A percentile compares a stretch with the other conserved stretches of the same genome.
phyloP scores from a whole-genome alignment of 495 filamentous ascomycete genomes.

The Pyrenula aspistea region DNA sequence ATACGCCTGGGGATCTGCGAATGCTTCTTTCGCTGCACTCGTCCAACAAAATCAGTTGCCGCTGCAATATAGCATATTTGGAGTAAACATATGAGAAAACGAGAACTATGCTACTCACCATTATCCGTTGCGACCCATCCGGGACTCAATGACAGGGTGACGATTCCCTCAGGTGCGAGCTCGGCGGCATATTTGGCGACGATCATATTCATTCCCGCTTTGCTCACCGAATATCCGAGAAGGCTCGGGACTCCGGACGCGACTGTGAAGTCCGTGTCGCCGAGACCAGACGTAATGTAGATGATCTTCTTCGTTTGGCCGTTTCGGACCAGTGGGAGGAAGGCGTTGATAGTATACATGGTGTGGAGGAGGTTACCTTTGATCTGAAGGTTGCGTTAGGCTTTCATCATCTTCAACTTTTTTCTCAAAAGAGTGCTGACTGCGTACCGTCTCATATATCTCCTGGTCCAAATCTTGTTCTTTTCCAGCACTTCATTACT shows the following conservation, averaged over 20 bases:
- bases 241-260: conserved; percentile 12
- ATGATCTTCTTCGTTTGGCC: conserved; percentile 33
- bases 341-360: conserved; percentile 21
- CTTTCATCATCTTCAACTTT: too few relatives aligned
- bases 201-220: conserved; percentile 29
- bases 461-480: too few relatives aligned
- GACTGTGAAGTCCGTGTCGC: conserved; percentile 26
- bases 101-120: too few relatives aligned
- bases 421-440: too few relatives aligned
- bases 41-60: too few relatives aligned
- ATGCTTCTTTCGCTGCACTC: too few relatives aligned
- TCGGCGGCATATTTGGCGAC: conserved; percentile 27
- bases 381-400: too few relatives aligned
- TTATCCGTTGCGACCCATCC: conserved; percentile 20
- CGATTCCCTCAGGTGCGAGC: conserved; percentile 17
- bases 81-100: too few relatives aligned
- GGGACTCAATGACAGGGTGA: conserved; percentile 19
- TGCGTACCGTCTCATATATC: too few relatives aligned
- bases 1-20: too few relatives aligned
- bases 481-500: too few relatives aligned
- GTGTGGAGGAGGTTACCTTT: conserved; percentile 16
- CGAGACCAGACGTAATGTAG: conserved; percentile 30
- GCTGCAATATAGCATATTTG: too few relatives aligned
- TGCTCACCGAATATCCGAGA: conserved; percentile 21
- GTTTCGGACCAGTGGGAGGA: conserved; percentile 30